phyloP scores from a whole-genome alignment of 2,329 filamentous ascomycete species.

The Claviceps sp. region DNA sequence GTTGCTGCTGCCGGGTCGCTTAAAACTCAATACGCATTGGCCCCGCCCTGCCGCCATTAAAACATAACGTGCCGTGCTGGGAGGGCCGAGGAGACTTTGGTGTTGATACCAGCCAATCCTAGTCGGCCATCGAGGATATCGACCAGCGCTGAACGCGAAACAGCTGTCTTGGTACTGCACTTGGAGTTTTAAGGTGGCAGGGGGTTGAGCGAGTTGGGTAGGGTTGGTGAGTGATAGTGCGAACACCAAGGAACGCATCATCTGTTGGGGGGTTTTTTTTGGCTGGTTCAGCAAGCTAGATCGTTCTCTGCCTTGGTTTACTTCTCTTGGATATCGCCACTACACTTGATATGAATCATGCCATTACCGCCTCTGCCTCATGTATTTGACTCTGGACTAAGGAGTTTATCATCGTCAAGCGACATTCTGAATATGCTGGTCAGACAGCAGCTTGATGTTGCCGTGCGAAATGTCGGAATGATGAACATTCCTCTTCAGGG shows the following conservation, averaged over 20 bases:
- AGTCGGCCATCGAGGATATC: background rate
- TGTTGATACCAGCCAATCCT: background rate
- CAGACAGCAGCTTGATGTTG: constrained; percentile 15
- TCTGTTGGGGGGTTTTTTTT: background rate
- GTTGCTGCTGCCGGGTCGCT: background rate
- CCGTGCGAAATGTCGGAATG: constrained; percentile 12
- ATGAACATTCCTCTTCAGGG: constrained; percentile 7
- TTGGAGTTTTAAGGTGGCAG: background rate
- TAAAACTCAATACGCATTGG: background rate
- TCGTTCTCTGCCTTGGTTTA: background rate
- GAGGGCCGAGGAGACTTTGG: background rate
- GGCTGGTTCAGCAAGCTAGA: background rate
- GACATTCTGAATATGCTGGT: constrained; percentile 16
- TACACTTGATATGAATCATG: constrained; percentile 4
- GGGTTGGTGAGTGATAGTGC: background rate
- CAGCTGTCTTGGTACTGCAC: background rate
- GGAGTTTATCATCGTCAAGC: background rate
- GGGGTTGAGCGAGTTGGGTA: background rate
- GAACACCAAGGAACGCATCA: background rate
- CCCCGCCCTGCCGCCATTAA: background rate
- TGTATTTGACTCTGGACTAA: constrained; percentile 18
- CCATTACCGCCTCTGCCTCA: constrained; percentile 15
- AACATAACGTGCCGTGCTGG: background rate
- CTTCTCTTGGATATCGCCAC: background rate
- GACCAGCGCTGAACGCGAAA: background rate